Base-by-base conservation (phyloP, 257 asterid species). In the Parsonsia alboflavescens region DNA sequence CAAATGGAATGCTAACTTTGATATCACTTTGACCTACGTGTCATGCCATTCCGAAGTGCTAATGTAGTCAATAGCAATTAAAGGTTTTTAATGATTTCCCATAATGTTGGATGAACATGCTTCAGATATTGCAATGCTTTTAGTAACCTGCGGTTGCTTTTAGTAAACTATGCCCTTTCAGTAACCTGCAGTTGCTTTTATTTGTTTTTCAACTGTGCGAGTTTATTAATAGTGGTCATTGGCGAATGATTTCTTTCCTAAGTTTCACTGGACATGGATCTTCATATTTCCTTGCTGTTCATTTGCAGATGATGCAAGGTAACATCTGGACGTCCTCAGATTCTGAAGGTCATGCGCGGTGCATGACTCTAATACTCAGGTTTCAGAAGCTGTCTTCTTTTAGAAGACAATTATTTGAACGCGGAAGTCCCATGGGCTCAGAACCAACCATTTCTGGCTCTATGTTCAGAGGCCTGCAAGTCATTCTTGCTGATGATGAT, bases 291-390 rank as follows among this genome's bases (percentile, higher is more conserved):
- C n/a, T 63, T 33, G 54, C 41, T 16, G 30, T 22, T 45, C 42
- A 63, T 54, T 59, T 79, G 73, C 83, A 85, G 88, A 80, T 85
- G 86, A 77, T 85, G 86, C 88, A 85, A 77, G 88, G 88, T 45
- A 82, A 78, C 57, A 82, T 85, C 73, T 85, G 88, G 88, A 75
- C 80, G 78, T 85, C 85, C 30, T 75, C 83, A 6, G 80, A 82
- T 65, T 66, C 88, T 26, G 64, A 46, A 17, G 84, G 86, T 6
- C 81, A 56, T 9, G 81, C 81, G n/a, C 84, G 80, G 15, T 79
- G 83, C 59, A 85, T 82, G 84, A 82, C 79, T 64, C 80, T 85
- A 19, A 61, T 80, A 33, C 82, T 85, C 57, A 77, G 78, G 73
- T 85, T 82, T 36, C 84, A 80, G 73, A 82, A 82, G 57, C 88